Conservation (phyloP, 2,329 filamentous ascomycete genomes). For the Paraphaeosphaeria minitans region DNA sequence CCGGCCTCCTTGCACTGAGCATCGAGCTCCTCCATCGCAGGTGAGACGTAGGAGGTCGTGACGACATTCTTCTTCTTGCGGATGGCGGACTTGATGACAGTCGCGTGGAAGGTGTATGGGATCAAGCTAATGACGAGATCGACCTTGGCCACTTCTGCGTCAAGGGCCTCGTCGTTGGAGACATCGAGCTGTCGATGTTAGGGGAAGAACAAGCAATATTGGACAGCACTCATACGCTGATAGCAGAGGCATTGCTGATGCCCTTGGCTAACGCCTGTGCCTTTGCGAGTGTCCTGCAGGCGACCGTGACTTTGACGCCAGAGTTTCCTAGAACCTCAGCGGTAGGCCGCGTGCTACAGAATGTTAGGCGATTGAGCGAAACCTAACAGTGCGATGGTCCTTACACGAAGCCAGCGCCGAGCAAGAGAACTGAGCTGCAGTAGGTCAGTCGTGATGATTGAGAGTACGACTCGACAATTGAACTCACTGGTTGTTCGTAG, state of each 20-base stretch:
- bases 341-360: conserved; percentile 57
- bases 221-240: conserved; percentile 50
- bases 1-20: conserved; percentile 82
- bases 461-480: not conserved
- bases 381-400: conserved; percentile 9
- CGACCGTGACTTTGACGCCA: conserved; percentile 64
- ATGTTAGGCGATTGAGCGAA: conserved; percentile 17
- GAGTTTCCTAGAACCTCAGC: conserved; percentile 63
- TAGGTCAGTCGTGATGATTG: conserved; percentile 20
- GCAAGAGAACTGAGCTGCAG: conserved; percentile 44
- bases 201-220: not conserved
- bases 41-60: conserved; percentile 91
- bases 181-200: conserved; percentile 72
- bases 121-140: conserved; percentile 78
- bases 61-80: conserved; percentile 94
- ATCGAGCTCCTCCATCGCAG: conserved; percentile 89
- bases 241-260: conserved; percentile 73
- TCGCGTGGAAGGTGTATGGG: conserved; percentile 70
- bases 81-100: conserved; percentile 92
- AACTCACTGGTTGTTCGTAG: conserved; percentile 43
- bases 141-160: conserved; percentile 78
- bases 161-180: conserved; percentile 73
- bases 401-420: conserved; percentile 49
- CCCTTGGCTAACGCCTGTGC: conserved; percentile 75
- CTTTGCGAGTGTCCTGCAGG: conserved; percentile 78